Evolutionary conservation across 2,329 filamentous ascomycete species (phyloP), one percentile per base, ranked within the genome.

Genomic region (Fusarium torulosum): DNA sequence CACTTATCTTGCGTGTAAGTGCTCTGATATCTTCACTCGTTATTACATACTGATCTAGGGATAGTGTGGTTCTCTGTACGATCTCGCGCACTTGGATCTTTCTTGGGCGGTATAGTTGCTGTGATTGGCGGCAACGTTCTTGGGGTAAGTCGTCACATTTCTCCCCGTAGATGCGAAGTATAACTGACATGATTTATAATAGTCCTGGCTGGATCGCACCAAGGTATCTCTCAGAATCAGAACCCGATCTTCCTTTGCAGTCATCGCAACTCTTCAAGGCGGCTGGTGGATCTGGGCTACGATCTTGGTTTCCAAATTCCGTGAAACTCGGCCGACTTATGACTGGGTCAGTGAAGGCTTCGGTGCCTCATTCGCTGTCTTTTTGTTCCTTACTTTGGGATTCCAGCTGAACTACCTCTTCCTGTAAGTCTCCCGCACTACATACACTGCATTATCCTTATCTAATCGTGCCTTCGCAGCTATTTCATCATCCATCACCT

Each of bases 381-480:
- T 90, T 75, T 72, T 93, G 7, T 86, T 93, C 69, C 83, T 91
- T 68, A 87, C 88, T 0, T 78, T 86, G 13, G 86, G 88, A 0
- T 93, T 93, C 70, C 90, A 93, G 77, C 68, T 92, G 9, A 93
- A 93, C 75, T 93, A 93, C 74, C 82, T 92, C 66, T 92, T 88
- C 74, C 77, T 92, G 82, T 89, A 72, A 76, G 84, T 77, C 27
- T n/a, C 27, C 27, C 27, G 10, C 10, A 13, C 7, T 6, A 3
- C 5, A 8, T 40, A 20, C 2, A 1, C 9, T n/a, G n/a, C 6
- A 17, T n/a, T 17, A 20, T 8, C 13, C 2, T 5, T 3, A 1
- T 27, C 53, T 66, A 25, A 69, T 13, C 4, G 14, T 47, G 8
- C 2, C 1, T 5, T 4, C 4, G 5, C 43, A 88, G 86, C 13